Conservation (phyloP, 2,329 filamentous ascomycete genomes). For the Aschersonia sp. region DNA sequence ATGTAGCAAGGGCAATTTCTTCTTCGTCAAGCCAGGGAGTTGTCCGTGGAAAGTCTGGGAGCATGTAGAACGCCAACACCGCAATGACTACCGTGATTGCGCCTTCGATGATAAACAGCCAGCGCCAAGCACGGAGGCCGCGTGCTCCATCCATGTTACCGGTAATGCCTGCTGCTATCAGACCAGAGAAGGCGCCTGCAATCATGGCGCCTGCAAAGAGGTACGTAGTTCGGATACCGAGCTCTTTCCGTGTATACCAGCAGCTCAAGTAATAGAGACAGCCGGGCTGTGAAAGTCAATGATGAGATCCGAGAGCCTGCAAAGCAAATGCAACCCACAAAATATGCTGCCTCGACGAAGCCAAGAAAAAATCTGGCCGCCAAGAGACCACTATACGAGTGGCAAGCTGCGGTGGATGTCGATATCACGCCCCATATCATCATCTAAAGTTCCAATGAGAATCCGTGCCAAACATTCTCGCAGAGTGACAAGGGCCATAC, state of each 20-base stretch:
- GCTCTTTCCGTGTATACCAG: slow-evolving; percentile 59
- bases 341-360: slow-evolving; percentile 24
- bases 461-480: background rate
- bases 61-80: slow-evolving; percentile 35
- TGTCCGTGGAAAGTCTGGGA: slow-evolving; percentile 30
- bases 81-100: slow-evolving; percentile 49
- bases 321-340: slow-evolving; percentile 15
- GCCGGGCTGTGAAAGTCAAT: slow-evolving; percentile 24
- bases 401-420: slow-evolving; percentile 18
- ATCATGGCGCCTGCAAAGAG: slow-evolving; percentile 56
- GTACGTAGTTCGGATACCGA: slow-evolving; percentile 49
- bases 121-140: slow-evolving; percentile 48
- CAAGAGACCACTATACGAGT: slow-evolving; percentile 17
- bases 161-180: slow-evolving; percentile 50
- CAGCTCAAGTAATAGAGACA: slow-evolving; percentile 48
- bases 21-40: slow-evolving; percentile 24
- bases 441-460: slow-evolving; percentile 18
- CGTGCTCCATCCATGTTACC: slow-evolving; percentile 43
- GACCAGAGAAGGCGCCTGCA: slow-evolving; percentile 56
- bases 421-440: slow-evolving; percentile 34
- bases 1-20: slow-evolving; percentile 41
- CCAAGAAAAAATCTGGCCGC: slow-evolving; percentile 22
- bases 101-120: slow-evolving; percentile 47
- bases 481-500: slow-evolving; percentile 10
- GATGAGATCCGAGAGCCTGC: background rate